Percentiles rank a stretch among this genome's conserved stretches.
These are phyloP conservation scores for Turnera subulata DNA, from an alignment of 345 rosid species.

Conservation along the genomic window DNA sequence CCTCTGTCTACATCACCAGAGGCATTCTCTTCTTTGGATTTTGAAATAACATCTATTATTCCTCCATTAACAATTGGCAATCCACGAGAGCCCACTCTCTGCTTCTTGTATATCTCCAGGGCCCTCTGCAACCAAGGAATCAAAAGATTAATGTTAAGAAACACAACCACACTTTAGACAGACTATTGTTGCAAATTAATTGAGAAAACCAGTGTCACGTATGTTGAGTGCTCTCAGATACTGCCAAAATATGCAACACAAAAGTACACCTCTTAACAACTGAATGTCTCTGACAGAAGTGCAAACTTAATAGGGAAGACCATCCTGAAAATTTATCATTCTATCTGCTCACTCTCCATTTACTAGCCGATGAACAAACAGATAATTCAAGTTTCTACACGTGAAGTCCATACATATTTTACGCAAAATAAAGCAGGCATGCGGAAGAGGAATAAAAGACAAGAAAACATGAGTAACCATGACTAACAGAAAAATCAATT, in stretches of 20 bases:
- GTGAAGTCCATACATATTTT: too few species aligned
- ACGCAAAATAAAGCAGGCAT: too few species aligned
- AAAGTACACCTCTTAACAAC: neutral
- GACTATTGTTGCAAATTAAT: too few species aligned
- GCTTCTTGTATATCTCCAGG: conserved; percentile 72
- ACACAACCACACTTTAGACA: too few species aligned
- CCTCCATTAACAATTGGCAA: conserved; percentile 23
- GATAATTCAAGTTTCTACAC: too few species aligned
- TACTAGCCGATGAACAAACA: too few species aligned
- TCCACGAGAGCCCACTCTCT: conserved; percentile 44
- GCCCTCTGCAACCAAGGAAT: conserved; percentile 57
- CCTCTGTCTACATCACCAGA: conserved; percentile 10
- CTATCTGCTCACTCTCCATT: too few species aligned
- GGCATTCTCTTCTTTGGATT: conserved; percentile 23
- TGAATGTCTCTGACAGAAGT: too few species aligned
- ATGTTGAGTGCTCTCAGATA: too few species aligned
- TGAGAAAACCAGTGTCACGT: neutral
- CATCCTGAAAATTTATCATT: too few species aligned
- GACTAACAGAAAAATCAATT: neutral
- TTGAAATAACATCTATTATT: conserved; percentile 25
- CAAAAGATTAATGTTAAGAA: neutral
- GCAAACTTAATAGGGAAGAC: too few species aligned
- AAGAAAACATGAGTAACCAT: neutral
- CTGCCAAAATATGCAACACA: neutral
- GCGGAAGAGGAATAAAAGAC: too few species aligned